Conservation (phyloP, 352 stramenopile species). For the Phytophthora chlamydospora region DNA sequence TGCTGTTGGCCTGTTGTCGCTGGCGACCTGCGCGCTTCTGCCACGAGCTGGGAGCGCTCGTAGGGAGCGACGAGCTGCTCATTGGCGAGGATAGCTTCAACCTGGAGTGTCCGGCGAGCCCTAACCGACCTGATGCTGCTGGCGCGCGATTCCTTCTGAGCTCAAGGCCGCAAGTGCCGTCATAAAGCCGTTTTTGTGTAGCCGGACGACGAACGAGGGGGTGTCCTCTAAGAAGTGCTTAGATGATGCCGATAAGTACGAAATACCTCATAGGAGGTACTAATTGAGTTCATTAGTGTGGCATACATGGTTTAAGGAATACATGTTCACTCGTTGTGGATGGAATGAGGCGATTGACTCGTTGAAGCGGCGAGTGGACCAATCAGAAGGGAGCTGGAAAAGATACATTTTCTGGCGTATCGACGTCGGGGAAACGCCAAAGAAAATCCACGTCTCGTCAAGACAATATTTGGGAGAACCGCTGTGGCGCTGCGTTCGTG, state of each 20-base stretch:
- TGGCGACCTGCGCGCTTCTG: conserved; percentile 66
- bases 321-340: no score
- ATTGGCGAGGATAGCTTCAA: conserved; percentile 14
- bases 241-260: no score
- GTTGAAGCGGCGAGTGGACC: no score
- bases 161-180: background rate
- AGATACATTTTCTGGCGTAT: conserved; percentile 16
- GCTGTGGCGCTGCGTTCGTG: background rate
- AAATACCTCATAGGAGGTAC: no score
- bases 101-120: conserved; percentile 8
- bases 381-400: background rate
- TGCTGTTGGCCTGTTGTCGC: conserved; percentile 63
- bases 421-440: conserved; percentile 11
- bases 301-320: no score
- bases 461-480: conserved; percentile 10
- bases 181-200: conserved; percentile 25
- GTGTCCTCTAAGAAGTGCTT: no score
- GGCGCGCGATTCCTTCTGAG: conserved; percentile 32
- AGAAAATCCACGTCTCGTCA: conserved; percentile 13
- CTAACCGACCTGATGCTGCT: conserved; percentile 22
- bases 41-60: conserved; percentile 26
- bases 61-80: conserved; percentile 30
- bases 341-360: no score
- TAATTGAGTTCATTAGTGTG: no score
- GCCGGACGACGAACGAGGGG: conserved; percentile 5